phyloP scores from a whole-genome alignment of 768 basidiomycete genomes.

The Leccinellum rugosiceps region DNA sequence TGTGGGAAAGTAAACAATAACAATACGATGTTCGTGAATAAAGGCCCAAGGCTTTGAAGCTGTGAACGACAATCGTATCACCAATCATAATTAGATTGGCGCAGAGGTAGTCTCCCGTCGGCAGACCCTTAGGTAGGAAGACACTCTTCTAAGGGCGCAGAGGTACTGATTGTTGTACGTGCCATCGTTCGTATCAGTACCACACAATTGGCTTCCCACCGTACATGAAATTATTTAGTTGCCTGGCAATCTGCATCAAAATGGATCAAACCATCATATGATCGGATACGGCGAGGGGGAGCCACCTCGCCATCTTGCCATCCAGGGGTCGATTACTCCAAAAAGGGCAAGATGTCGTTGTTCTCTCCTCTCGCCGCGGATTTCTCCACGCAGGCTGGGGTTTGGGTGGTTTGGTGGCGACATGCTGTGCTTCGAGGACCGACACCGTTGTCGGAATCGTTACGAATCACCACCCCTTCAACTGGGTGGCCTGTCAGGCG shows the following conservation, averaged over 20 bases:
- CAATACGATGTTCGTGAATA: neutral
- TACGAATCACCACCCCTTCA: neutral
- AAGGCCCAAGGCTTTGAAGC: conserved; percentile 3
- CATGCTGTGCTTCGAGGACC: neutral
- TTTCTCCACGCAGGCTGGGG: neutral
- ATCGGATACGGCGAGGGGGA: conserved; percentile 3
- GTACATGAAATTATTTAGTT: conserved; percentile 15
- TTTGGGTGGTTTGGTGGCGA: conserved; percentile 3
- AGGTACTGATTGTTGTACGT: neutral
- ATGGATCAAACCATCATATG: neutral
- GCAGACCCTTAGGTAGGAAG: no score
- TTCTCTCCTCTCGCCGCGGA: neutral
- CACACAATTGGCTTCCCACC: conserved; percentile 1
- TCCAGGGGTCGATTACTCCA: conserved; percentile 1
- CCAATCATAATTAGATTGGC: conserved; percentile 12
- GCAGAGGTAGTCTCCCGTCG: neutral
- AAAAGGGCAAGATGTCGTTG: conserved; percentile 3
- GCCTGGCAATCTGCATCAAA: conserved; percentile 27
- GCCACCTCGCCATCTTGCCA: neutral
- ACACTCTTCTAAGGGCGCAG: neutral
- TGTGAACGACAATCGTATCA: conserved; percentile 10
- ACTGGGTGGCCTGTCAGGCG: neutral
- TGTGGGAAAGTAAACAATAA: conserved; percentile 14
- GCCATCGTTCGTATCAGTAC: neutral
- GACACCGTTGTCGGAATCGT: neutral